Evolutionary conservation across 345 rosid species (phyloP), one percentile per base, ranked within the genome.

Genomic region (Populus euphratica): DNA sequence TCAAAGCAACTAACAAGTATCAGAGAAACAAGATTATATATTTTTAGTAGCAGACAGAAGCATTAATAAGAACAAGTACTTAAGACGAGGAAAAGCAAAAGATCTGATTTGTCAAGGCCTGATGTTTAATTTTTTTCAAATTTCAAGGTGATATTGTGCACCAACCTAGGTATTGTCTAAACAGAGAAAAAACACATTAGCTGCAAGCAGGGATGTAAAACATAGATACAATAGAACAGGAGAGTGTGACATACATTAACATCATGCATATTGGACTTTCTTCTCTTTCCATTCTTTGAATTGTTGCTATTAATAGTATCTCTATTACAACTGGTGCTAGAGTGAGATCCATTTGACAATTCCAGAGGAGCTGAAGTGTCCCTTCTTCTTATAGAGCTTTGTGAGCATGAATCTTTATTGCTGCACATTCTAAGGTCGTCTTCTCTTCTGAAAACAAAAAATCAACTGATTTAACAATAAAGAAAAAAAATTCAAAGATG

Each of bases 201-300:
- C 49, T 70, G 36, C 59, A 64, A 35, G 29, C 8, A 33, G 47
- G 25, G 43, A 25, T 27, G 41, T 70, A 7, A 73, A 47, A 72
- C 13, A 33, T 66, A 59, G n/a, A 69, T 12, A n/a, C 25, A 27
- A 50, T 29, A 18, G 38, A 49, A 76, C 17, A 71, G 29, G 68
- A 50, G 21, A 50, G 56, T 5, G 43, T 68, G 25, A 64, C 81
- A 31, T 84, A 85, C 87, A 16, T 81, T 77, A 12, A 68, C 49
- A 52, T 73, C 77, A 73, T 8, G 69, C 44, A 67, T 62, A 54
- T 72, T 81, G 41, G 31, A 39, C 77, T 29, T 79, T 75, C 72
- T 83, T 77, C 68, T 81, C 72, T n/a, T 82, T 65, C 62, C 73
- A 78, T 64, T 87, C 79, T 73, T 81, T 9, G 79, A 49, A 49